These are phyloP conservation scores for Alternaria novae-zelandiae DNA, from an alignment of 2,329 filamentous ascomycete species.

Conservation along the genomic window DNA sequence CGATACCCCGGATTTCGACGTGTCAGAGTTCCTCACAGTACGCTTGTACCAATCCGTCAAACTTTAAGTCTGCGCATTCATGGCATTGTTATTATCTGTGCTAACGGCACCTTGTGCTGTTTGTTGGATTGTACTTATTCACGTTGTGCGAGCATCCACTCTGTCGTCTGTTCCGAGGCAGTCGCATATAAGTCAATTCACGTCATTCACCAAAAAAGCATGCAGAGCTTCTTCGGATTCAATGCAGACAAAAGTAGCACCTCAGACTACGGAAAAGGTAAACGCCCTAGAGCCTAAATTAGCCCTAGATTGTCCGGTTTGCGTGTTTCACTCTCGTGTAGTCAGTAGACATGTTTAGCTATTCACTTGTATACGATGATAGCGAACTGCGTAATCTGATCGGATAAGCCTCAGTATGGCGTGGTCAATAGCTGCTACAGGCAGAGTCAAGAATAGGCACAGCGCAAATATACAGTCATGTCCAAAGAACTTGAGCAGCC, in stretches of 20 bases:
- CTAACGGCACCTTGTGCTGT: neutral
- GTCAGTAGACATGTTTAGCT: neutral
- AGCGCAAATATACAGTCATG: neutral
- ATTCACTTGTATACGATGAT: neutral
- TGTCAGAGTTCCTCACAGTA: constrained; percentile 30
- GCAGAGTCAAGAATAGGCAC: neutral
- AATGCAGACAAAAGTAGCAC: neutral
- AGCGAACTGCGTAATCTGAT: neutral
- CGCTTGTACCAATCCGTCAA: constrained; percentile 37
- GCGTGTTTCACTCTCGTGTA: neutral
- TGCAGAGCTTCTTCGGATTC: neutral
- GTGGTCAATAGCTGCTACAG: neutral
- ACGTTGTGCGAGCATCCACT: neutral
- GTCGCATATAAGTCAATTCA: neutral
- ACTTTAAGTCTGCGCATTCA: neutral
- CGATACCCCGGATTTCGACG: constrained; percentile 36
- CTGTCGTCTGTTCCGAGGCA: neutral
- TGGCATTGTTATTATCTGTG: neutral
- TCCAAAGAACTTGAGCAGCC: neutral
- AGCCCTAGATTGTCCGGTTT: neutral
- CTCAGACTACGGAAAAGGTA: neutral
- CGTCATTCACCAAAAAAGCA: neutral
- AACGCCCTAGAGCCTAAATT: neutral
- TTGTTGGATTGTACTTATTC: neutral
- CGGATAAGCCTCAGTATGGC: neutral